A percentile compares a stretch with the other conserved stretches of the same genome.
Conservation (phyloP, 305 asterid species). For the Fraxinus xanthoxyloides region DNA sequence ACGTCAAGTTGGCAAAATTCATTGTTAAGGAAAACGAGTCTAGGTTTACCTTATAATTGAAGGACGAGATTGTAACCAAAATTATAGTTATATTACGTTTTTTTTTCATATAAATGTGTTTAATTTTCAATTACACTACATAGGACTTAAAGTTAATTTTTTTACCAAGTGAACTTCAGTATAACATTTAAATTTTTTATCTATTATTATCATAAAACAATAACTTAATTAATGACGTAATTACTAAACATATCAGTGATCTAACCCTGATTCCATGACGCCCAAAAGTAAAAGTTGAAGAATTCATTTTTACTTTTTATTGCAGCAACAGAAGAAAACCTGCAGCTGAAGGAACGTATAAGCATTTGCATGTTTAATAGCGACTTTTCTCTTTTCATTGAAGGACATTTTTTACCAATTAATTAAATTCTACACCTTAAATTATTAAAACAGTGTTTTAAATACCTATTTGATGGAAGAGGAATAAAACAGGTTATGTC, state of each 20-base stretch:
- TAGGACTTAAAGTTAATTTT: too few species aligned
- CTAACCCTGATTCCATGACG: background rate
- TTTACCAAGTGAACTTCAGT: background rate
- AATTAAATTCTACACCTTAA: background rate
- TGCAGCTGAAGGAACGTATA: background rate
- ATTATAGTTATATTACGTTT: too few species aligned
- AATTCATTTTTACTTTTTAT: background rate
- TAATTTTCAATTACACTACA: too few species aligned
- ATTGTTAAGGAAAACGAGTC: too few species aligned
- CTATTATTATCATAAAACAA: too few species aligned
- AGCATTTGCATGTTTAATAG: slow-evolving; percentile 19
- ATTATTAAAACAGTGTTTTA: background rate
- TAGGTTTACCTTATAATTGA: too few species aligned
- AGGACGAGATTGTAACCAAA: too few species aligned
- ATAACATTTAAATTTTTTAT: background rate
- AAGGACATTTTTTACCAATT: background rate
- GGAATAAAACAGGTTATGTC: too few species aligned
- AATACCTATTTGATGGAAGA: background rate
- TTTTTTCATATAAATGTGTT: too few species aligned
- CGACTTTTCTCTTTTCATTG: slow-evolving; percentile 1
- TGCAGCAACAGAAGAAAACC: background rate
- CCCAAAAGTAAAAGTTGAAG: background rate
- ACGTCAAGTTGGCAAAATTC: too few species aligned
- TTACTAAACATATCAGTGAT: background rate
- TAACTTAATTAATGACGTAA: too few species aligned